A percentile compares a stretch with the other conserved stretches of the same genome.
Conservation (phyloP, 345 rosid genomes). For the Toxicodendron radicans region DNA sequence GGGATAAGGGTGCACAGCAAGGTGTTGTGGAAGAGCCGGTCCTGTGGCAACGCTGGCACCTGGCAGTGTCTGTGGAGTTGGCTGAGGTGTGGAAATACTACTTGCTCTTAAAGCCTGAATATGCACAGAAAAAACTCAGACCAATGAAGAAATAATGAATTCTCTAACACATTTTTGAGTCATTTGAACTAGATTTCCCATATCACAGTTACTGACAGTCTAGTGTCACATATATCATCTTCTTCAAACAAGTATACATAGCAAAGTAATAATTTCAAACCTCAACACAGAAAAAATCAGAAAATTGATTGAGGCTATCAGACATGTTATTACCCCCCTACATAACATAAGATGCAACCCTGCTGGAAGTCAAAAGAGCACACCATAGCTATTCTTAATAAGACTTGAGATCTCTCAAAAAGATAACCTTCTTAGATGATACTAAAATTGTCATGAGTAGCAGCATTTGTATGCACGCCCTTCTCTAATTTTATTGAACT, state of each 20-base stretch:
- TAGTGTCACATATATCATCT: not conserved
- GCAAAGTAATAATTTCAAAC: not conserved
- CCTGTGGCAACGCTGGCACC: slow-evolving; percentile 69
- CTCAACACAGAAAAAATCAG: not conserved
- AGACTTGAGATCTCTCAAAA: not conserved
- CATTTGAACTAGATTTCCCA: slow-evolving; percentile 3
- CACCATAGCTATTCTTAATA: not conserved
- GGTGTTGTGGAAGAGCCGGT: slow-evolving; percentile 80
- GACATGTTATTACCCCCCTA: not conserved
- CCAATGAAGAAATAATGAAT: not conserved
- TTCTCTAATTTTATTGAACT: not conserved
- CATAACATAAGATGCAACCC: not conserved
- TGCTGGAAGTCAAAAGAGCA: not conserved
- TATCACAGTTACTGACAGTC: not conserved
- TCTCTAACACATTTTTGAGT: not conserved
- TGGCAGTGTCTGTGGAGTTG: slow-evolving; percentile 56
- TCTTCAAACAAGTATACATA: not conserved
- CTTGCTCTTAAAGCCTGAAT: slow-evolving; percentile 66
- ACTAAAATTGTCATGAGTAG: not conserved
- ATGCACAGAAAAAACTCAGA: slow-evolving; percentile 18
- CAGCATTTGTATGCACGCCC: not conserved
- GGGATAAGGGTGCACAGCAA: slow-evolving; percentile 86
- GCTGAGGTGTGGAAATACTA: slow-evolving; percentile 69
- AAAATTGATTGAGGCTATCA: not conserved
- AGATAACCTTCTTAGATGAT: not conserved